Percentiles rank a stretch among this genome's conserved stretches.
These are phyloP conservation scores for Hypoxylon fuscum DNA, from an alignment of 495 filamentous ascomycete species.

Conservation along the genomic window DNA sequence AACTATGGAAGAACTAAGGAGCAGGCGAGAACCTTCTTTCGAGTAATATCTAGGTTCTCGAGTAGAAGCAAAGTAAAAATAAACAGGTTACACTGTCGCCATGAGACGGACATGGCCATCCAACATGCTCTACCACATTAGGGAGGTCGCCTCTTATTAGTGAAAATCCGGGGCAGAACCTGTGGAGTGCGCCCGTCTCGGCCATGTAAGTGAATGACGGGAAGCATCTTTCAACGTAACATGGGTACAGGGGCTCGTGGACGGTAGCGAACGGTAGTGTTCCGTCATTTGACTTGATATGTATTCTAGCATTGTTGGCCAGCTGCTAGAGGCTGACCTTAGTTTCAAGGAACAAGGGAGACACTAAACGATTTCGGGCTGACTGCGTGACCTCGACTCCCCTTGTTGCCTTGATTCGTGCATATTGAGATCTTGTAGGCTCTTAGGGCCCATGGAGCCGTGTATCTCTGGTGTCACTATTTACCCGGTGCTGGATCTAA, in stretches of 20 bases:
- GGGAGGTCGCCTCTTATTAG: conserved; percentile 32
- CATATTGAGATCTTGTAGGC: conserved; percentile 16
- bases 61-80: conserved; percentile 25
- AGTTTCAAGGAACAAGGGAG: conserved; percentile 9
- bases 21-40: conserved; percentile 16
- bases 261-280: conserved; percentile 35
- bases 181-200: conserved; percentile 31
- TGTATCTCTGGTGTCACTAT: conserved; percentile 30
- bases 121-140: conserved; percentile 16
- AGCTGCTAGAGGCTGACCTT: conserved; percentile 7
- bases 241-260: conserved; percentile 30
- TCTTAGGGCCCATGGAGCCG: conserved; percentile 15
- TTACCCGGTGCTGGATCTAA: conserved; percentile 37
- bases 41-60: conserved; percentile 21
- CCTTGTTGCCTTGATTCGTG: conserved; percentile 28
- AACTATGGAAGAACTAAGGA: background rate
- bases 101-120: conserved; percentile 21
- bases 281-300: conserved; percentile 30
- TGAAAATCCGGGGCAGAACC: conserved; percentile 32
- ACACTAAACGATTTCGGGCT: conserved; percentile 32
- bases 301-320: conserved; percentile 18
- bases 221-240: conserved; percentile 24
- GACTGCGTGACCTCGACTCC: conserved; percentile 28
- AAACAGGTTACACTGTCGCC: conserved; percentile 29
- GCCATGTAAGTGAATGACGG: conserved; percentile 18